phyloP scores from a whole-genome alignment of 2,329 filamentous ascomycete genomes.

The Aspergillus transmontanensis region DNA sequence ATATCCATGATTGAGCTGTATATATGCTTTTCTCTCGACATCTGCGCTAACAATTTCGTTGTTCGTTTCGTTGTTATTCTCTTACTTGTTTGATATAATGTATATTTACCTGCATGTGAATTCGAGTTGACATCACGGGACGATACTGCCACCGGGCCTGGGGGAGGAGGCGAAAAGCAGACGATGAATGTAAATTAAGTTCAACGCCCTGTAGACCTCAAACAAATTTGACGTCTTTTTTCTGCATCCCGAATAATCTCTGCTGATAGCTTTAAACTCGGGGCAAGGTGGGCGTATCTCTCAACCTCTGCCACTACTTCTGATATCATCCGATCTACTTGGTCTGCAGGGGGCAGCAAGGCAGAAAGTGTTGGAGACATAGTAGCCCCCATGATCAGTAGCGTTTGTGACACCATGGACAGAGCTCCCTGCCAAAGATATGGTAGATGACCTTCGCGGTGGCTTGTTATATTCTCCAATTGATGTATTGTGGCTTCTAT shows the following conservation, averaged over 20 bases:
- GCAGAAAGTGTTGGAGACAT: constrained; percentile 73
- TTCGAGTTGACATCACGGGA: not conserved
- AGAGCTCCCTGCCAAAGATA: constrained; percentile 85
- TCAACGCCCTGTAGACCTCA: constrained; percentile 21
- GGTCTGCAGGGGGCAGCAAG: constrained; percentile 59
- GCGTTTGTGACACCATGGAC: constrained; percentile 78
- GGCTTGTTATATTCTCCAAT: constrained; percentile 74
- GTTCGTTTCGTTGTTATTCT: not conserved
- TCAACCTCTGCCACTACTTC: constrained; percentile 77
- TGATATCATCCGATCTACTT: constrained; percentile 75
- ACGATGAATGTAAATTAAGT: not conserved
- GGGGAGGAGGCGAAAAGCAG: not conserved
- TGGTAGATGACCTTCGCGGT: constrained; percentile 81
- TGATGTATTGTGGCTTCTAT: constrained; percentile 79
- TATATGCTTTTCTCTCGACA: not conserved
- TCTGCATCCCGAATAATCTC: constrained; percentile 82
- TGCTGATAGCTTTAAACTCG: constrained; percentile 73
- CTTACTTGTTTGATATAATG: not conserved
- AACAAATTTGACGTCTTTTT: constrained; percentile 61
- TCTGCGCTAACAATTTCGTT: not conserved
- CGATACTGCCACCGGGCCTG: not conserved
- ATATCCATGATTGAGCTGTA: not conserved
- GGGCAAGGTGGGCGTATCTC: constrained; percentile 72
- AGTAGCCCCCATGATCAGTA: constrained; percentile 81
- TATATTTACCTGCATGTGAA: not conserved